Evolutionary conservation across 371 early-diverging fungal genomes (phyloP), one percentile per base, ranked within the genome.

Genomic region (Blakeslea trispora): DNA sequence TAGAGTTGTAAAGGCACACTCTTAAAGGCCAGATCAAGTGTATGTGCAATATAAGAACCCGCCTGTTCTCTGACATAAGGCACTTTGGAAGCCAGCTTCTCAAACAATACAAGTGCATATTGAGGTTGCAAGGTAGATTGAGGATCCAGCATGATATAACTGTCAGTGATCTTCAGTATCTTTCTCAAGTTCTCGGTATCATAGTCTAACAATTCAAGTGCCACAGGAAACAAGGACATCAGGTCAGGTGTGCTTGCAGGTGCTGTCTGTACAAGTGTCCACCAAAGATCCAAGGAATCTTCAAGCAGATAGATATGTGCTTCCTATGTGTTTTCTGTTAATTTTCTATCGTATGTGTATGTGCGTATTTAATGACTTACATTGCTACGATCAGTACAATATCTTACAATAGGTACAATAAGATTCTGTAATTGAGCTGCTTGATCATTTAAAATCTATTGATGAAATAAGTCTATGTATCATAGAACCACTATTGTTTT

Each of bases 221-320:
- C 82, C 5, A 64, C 55, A 6, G 87, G 89, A 5, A 88, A 69
- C 8, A 96, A 83, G 9, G 72, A 61, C n/a, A 82, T 50, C 7
- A 96, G 53, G 35, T 79, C 69, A 11, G 81, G 71, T 8, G 81
- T 84, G 9, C 72, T 52, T 13, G 61, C 41, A 0, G 84, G 63
- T 0, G 90, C 74, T 58, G 87, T 88, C 72, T 88, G 90, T 15
- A 95, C 34, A 1, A 87, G 75, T 0, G 87, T 82, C 59, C 84
- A 81, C 95, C 96, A 95, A 14, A 96, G 80, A 57, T 93, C 92
- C 17, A 95, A 68, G 0, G 88, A 90, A 59, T 95, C 96, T 58
- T 95, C 96, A 17, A 93, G 70, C 55, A 95, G 60, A 63, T 94
- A 94, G 8, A 93, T 74, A 65, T 90, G 90, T 0, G 88, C 89